A percentile compares a stretch with the other conserved stretches of the same genome.
phyloP scores from a whole-genome alignment of 176 grass and related monocot genomes.

The Oryza longistaminata region DNA sequence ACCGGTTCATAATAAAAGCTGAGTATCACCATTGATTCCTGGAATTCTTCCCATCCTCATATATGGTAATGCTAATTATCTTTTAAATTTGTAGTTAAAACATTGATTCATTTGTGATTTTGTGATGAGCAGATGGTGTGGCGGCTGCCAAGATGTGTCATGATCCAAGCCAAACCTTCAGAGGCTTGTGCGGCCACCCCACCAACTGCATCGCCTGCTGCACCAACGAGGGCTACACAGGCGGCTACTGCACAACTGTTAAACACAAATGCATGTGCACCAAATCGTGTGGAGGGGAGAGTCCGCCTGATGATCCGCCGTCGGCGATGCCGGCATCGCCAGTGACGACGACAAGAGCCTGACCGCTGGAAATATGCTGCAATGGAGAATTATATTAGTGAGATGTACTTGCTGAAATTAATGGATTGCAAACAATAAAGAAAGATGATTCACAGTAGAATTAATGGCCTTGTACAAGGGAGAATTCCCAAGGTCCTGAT shows the following conservation, averaged over 20 bases:
- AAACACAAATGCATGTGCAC: not conserved
- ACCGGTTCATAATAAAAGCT: not conserved
- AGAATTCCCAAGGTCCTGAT: too few relatives aligned
- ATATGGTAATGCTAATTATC: too few relatives aligned
- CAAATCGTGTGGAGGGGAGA: not conserved
- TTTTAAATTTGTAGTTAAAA: not conserved
- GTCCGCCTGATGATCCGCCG: not conserved
- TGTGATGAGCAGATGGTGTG: not conserved
- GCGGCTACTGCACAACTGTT: not conserved
- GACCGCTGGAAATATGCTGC: not conserved
- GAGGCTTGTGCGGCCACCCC: not conserved
- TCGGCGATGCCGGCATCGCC: not conserved
- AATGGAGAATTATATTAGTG: not conserved
- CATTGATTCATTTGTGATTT: not conserved
- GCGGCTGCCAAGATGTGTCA: not conserved
- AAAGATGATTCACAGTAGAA: too few relatives aligned
- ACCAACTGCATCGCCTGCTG: not conserved
- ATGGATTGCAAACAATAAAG: too few relatives aligned
- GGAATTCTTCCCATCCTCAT: too few relatives aligned
- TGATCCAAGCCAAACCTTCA: not conserved
- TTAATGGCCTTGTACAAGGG: too few relatives aligned
- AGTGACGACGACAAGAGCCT: not conserved
- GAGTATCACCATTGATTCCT: too few relatives aligned
- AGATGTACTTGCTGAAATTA: not conserved
- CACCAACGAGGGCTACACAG: not conserved